Evolutionary conservation across 192 early-diverging fungal genomes (phyloP).

Genomic region (Coemansia sp.): DNA sequence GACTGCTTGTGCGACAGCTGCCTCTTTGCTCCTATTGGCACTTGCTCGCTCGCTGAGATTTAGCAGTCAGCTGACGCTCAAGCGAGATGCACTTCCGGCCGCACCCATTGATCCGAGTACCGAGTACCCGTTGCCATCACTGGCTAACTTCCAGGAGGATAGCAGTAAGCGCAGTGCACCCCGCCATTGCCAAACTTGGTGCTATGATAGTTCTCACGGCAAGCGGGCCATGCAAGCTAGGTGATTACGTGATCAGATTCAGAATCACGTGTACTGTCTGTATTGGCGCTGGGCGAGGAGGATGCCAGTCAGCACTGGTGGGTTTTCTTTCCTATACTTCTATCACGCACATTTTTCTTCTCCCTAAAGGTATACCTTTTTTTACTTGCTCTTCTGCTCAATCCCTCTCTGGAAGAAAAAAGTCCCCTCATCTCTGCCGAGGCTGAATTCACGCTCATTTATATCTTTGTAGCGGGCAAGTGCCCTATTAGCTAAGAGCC

Average conservation of each 20-base stretch:
- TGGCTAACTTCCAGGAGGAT: neutral
- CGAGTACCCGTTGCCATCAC: neutral
- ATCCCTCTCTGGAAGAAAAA: neutral
- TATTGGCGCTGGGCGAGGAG: neutral
- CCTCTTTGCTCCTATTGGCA: neutral
- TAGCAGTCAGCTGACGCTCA: neutral
- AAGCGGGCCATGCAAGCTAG: neutral
- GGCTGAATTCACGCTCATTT: neutral
- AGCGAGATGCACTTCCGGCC: neutral
- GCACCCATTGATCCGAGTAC: neutral
- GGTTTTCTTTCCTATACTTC: neutral
- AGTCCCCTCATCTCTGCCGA: neutral
- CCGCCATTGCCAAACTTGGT: too few species aligned
- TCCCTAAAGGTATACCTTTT: neutral
- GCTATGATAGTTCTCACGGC: neutral
- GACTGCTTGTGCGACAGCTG: neutral
- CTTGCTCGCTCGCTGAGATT: neutral
- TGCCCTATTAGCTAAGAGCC: neutral
- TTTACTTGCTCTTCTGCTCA: neutral
- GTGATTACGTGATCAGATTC: constrained; percentile 3
- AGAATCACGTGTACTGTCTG: neutral
- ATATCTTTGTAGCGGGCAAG: neutral
- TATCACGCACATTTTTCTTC: neutral
- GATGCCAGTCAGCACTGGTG: neutral
- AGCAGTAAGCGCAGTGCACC: too few species aligned